Base-by-base conservation (phyloP, 331 rosid genomes). In the Erythrophleum ivorense region DNA sequence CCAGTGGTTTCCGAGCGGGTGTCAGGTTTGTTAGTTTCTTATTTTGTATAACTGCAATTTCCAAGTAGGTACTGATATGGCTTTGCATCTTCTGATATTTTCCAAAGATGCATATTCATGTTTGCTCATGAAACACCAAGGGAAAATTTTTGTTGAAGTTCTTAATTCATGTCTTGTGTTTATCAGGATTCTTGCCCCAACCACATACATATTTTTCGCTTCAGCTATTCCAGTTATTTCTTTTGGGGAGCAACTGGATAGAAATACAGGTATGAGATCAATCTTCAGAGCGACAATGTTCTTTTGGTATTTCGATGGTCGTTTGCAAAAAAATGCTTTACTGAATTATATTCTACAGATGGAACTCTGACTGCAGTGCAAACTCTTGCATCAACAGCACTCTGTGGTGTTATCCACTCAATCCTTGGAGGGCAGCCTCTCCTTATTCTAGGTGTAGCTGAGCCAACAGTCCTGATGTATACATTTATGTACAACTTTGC, bases 211-310 rank as follows among this genome's bases (percentile, higher is more conserved):
- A 91, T 95, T 95, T 91, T 95, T 95, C 78, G 99, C 99, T 88
- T 95, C 99, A 24, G 94, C 98, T 78, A 93, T 95, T 88, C 99
- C 99, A 10, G 99, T 93, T 83, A 88, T 95, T 83, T 95, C 99
- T 43, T 95, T 95, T 48, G 99, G 99, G 83, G 99, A 95, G 88
- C 99, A 95, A 88, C 89, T 95, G 77, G 98, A 95, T 80, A 90
- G 99, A 88, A 88, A 69, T 74, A 91, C 99, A 15, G 90, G 99
- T 92, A 73, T 16, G 69, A 15, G 58, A 29, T 75, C 43, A 54
- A 58, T 49, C 81, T 78, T 77, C 76, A 43, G 62, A 70, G 79
- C 81, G 36, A n/a, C 46, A 36, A 16, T 75, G 55, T 69, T 81
- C 55, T 76, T 45, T 77, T 87, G 62, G 58, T 78, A 54, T 78